Base-by-base conservation (phyloP, 2,329 filamentous ascomycete species). In the Fusarium globosum region DNA sequence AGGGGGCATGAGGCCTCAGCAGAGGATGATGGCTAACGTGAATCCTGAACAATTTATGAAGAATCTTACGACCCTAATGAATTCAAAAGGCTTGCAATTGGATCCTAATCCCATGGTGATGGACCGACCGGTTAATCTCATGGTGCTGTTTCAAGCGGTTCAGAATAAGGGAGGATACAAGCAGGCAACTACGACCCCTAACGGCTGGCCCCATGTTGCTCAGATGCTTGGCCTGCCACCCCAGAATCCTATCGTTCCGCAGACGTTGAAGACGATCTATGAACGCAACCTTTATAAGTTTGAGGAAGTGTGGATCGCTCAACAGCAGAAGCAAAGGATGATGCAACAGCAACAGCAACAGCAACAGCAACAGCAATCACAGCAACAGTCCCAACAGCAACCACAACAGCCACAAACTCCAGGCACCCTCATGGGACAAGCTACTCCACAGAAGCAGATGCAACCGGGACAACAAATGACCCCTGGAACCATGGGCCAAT, bases 11-110 rank as follows among this genome's bases (percentile, higher is more conserved):
- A 85, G 88, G 64, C 85, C 88, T 48, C 89, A 90, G 73, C 82
- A 81, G 59, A 81, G 83, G 57, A 83, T 82, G 33, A 81, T 83
- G 73, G 75, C 80, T 56, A 79, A 82, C n/a, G 83, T 84, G 33
- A 89, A 88, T 64, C 90, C 89, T 0, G 92, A 95, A 69, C 87
- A 88, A 38, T 95, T 95, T 72, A 86, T 97, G 82, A 93, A 94
- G 78, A 93, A 91, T 43, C 85, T 98, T 13, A 88, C 90, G 26
- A 84, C 88, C n/a, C 93, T 97, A 72, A 97, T 97, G 92, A 88
- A 88, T 68, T 87, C 90, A 53, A 91, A 93, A 67, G 90, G 91
- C 38, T 85, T 94, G 23, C 92, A 91, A 0, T 86, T 98, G 56
- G 94, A 97, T 52, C 85, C 88, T 2, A 92, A 91, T 70, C 95